Evolutionary conservation across 768 basidiomycete species (phyloP), one percentile per base, ranked within the genome.

Genomic region (Termitomyces sp.): DNA sequence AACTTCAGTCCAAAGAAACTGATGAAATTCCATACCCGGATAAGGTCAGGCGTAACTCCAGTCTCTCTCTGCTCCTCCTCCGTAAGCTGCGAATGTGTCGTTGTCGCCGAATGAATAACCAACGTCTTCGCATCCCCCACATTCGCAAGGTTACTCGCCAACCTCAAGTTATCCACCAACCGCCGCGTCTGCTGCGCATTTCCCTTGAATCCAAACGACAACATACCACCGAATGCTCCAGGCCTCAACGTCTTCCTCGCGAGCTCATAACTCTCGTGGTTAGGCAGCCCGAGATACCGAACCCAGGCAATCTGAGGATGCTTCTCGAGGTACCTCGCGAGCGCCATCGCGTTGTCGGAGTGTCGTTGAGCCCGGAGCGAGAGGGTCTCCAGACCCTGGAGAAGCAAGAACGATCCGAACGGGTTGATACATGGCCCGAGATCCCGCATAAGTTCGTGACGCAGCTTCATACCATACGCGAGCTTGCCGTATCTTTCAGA

Each of bases 301-400:
- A 93, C 88, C 91, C 89, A 94, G 1, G 80, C 70, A 40, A 94
- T 79, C 33, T 80, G 77, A 4, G 83, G 81, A 68, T 93, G 85
- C 51, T 79, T 69, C 64, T 85, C 77, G 43, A 94, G 82, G 20
- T 66, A 81, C 74, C 75, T 71, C 0, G 91, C 91, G 23, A 93
- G 78, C 2, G 79, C 80, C 16, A 93, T 77, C 0, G 88, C 85
- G 63, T 93, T 92, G 50, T 87, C 80, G 57, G 78, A 80, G 70
- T 93, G 91, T 52, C 91, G 71, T 72, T 92, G 81, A 13, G 79
- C 85, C 12, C 90, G 81, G 56, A 92, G 72, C 61, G 82, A 84
- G 58, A 91, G 82, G 4, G 89, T 92, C 74, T 92, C 90, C 33
- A 91, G 77, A 49, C 90, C 90, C 64, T 89, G 87, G n/a, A 92